Evolutionary conservation across 305 asterid genomes (phyloP), one percentile per base, ranked within the genome.

Genomic region (Petunia hybrid): DNA sequence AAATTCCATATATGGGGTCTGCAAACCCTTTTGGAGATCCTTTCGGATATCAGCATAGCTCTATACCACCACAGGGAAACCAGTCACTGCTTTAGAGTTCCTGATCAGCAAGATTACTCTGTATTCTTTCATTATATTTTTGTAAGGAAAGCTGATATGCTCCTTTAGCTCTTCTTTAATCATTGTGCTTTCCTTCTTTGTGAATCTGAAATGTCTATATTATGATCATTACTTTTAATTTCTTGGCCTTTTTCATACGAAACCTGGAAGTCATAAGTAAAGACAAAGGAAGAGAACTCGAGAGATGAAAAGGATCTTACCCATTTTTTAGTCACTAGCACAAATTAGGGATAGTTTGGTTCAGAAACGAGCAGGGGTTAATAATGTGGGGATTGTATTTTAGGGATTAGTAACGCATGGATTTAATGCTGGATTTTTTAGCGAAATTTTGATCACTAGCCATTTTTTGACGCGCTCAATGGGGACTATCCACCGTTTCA

Each of bases 11-110:
- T 82, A 77, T 85, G 87, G 86, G 60, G 22, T 86, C 91, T 0
- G 66, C 89, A 56, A 85, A 82, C 71, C 87, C 85, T 36, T 90
- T 90, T 80, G 90, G 87, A 0, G 94, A 87, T 56, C 89, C 88
- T 12, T 87, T 86, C 57, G 64, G 81, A 70, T 82, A 84, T 82
- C 86, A 85, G 8, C 88, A 78, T 12, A 78, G 57, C 55, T 76
- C 87, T 43, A 80, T 83, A 83, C 86, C 88, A 68, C 87, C 84
- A 74, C 55, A 74, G 61, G 90, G 87, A 77, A 89, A 80, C 76
- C 87, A 64, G 51, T 80, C 85, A 2, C 73, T 89, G 39, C 81
- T 89, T 71, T 90, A 90, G 89, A 46, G 36, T 74, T 74, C 8
- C 53, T 22, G 31, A 22, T 74, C 45, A 36, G 14, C 78, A 38